These are phyloP conservation scores for Capillidium heterosporum DNA, from an alignment of 371 early-diverging fungal genomes.

Conservation along the genomic window DNA sequence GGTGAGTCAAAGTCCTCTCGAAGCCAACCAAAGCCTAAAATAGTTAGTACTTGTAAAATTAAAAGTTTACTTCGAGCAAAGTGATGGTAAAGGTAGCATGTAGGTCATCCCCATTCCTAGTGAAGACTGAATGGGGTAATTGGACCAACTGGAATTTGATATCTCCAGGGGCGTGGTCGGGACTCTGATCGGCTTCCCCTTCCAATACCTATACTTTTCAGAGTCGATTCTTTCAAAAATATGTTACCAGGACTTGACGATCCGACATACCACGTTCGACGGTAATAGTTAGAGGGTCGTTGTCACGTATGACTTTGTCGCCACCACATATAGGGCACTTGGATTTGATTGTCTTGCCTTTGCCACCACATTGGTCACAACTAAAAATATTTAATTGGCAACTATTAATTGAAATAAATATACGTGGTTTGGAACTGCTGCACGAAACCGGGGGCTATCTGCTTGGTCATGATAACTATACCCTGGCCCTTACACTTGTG, in stretches of 20 bases:
- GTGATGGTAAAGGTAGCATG: constrained; percentile 65
- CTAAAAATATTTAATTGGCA: constrained; percentile 9
- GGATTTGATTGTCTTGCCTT: constrained; percentile 63
- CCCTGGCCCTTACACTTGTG: constrained; percentile 63
- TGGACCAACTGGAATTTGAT: constrained; percentile 67
- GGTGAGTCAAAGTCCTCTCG: constrained; percentile 50
- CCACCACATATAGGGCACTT: constrained; percentile 75
- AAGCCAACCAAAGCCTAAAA: constrained; percentile 73
- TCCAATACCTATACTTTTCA: constrained; percentile 34
- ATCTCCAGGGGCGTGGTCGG: constrained; percentile 76
- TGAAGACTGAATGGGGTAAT: constrained; percentile 59
- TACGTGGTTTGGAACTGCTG: constrained; percentile 81
- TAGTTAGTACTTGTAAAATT: background rate
- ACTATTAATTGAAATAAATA: constrained; percentile 8
- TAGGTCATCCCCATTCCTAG: constrained; percentile 65
- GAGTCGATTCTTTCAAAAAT: constrained; percentile 5
- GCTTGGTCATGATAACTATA: constrained; percentile 56
- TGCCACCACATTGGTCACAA: constrained; percentile 78
- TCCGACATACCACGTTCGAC: constrained; percentile 79
- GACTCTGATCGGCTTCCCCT: constrained; percentile 79
- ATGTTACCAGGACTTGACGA: constrained; percentile 51
- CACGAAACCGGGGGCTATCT: constrained; percentile 79
- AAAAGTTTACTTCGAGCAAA: constrained; percentile 32
- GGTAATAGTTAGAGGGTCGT: constrained; percentile 56
- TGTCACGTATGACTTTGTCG: constrained; percentile 61